These are phyloP conservation scores for Neospermospora avenae DNA, from an alignment of 2,329 filamentous ascomycete species.

Conservation along the genomic window DNA sequence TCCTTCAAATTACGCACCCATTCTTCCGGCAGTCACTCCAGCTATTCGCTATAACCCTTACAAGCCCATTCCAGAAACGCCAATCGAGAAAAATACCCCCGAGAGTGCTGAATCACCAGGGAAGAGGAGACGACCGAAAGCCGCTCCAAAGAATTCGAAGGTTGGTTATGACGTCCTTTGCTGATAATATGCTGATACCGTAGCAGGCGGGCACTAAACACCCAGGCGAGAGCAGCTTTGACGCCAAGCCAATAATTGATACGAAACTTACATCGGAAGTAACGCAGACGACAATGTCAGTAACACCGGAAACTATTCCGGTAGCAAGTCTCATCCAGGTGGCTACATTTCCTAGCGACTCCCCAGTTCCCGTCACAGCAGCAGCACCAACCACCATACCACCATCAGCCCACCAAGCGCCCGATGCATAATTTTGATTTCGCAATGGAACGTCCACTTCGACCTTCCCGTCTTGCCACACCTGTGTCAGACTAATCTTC, in stretches of 20 bases:
- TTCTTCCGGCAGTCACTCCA: neutral
- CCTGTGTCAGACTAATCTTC: conserved; percentile 7
- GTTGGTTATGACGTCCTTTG: conserved; percentile 11
- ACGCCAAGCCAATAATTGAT: conserved; percentile 3
- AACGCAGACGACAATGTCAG: neutral
- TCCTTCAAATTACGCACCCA: conserved; percentile 14
- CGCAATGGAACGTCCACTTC: neutral
- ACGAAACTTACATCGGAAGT: neutral
- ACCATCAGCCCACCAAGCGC: neutral
- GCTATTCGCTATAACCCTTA: neutral
- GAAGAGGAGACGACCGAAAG: conserved; percentile 23
- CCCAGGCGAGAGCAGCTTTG: conserved; percentile 25
- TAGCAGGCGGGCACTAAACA: conserved; percentile 4
- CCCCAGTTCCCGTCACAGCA: neutral
- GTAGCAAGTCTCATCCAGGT: neutral
- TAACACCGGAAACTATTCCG: neutral
- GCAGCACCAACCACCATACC: neutral
- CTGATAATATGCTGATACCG: neutral
- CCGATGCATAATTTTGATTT: neutral
- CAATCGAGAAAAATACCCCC: conserved; percentile 11
- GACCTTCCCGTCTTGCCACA: neutral
- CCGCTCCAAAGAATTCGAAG: conserved; percentile 20
- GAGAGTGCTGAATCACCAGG: conserved; percentile 19
- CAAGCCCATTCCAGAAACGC: conserved; percentile 11
- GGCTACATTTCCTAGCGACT: neutral